Evolutionary conservation across 768 basidiomycete genomes (phyloP).

Genomic region (Paxillus rubicundulus): DNA sequence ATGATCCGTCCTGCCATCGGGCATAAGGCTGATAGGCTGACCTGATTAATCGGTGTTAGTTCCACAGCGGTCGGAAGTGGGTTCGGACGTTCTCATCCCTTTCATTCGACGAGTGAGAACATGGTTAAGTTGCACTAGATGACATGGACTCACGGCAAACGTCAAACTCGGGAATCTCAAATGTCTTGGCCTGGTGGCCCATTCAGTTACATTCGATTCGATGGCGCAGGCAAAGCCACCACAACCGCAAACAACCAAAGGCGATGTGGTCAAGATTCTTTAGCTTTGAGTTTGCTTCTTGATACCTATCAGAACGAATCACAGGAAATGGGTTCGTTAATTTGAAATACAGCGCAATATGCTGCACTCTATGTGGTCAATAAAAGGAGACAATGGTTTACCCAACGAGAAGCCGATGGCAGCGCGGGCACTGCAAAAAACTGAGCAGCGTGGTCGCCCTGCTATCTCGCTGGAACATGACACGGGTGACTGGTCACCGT

Average conservation of each 20-base stretch:
- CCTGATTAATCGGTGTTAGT: constrained; percentile 4
- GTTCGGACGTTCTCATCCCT: constrained; percentile 9
- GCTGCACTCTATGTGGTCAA: background rate
- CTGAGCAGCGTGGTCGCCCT: background rate
- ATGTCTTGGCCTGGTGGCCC: constrained; percentile 18
- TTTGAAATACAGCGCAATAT: background rate
- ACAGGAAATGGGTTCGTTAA: background rate
- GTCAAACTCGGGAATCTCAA: constrained; percentile 17
- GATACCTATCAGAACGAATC: background rate
- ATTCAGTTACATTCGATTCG: constrained; percentile 20
- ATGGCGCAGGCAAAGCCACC: constrained; percentile 28
- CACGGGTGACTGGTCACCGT: background rate
- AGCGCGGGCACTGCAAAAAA: background rate
- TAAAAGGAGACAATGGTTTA: background rate
- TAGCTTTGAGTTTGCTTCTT: background rate
- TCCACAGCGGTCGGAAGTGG: background rate
- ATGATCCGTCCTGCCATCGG: constrained; percentile 23
- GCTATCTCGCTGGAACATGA: background rate
- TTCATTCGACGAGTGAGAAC: constrained; percentile 11
- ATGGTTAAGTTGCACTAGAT: background rate
- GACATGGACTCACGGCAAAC: constrained; percentile 12
- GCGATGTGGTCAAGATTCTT: background rate
- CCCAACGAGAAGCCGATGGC: background rate
- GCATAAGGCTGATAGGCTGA: constrained; percentile 12
- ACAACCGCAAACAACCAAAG: constrained; percentile 25